These are phyloP conservation scores for Gynandropsis gynandra DNA, from an alignment of 345 rosid species.

Conservation along the genomic window DNA sequence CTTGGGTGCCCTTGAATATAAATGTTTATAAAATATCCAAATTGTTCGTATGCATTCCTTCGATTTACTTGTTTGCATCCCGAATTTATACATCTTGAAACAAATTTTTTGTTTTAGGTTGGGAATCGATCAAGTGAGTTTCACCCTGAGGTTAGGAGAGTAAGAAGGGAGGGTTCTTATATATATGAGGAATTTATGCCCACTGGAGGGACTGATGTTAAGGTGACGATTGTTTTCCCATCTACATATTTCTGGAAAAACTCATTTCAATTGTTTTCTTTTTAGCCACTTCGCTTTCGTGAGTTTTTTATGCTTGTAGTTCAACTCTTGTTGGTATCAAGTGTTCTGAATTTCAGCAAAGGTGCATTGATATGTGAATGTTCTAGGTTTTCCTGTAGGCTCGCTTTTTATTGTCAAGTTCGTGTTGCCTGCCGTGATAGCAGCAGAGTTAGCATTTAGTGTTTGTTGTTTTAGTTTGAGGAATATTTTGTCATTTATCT, in stretches of 20 bases:
- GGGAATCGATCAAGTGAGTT: conserved; percentile 98
- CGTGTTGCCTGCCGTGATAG: conserved; percentile 8
- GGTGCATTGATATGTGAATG: neutral
- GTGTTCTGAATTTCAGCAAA: neutral
- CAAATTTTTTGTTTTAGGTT: conserved; percentile 38
- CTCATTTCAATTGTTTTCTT: neutral
- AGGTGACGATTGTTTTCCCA: conserved; percentile 39
- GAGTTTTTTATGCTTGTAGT: conserved; percentile 3
- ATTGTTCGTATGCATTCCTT: conserved; percentile 13
- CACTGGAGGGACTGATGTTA: conserved; percentile 99
- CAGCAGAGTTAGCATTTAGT: conserved; percentile 7
- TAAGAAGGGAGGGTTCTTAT: conserved; percentile 95
- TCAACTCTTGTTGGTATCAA: neutral
- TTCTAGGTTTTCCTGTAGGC: neutral
- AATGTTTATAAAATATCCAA: conserved; percentile 1
- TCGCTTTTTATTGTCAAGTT: neutral
- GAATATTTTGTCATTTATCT: conserved; percentile 9
- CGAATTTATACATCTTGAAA: conserved; percentile 3
- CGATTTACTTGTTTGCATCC: neutral
- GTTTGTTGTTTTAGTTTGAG: neutral
- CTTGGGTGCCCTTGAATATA: neutral
- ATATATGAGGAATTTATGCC: conserved; percentile 99
- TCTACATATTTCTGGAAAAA: neutral
- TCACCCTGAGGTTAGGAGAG: conserved; percentile 97
- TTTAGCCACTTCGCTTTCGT: neutral